Base-by-base conservation (phyloP, 495 filamentous ascomycete genomes). In the Hyaloscypha variabilis region DNA sequence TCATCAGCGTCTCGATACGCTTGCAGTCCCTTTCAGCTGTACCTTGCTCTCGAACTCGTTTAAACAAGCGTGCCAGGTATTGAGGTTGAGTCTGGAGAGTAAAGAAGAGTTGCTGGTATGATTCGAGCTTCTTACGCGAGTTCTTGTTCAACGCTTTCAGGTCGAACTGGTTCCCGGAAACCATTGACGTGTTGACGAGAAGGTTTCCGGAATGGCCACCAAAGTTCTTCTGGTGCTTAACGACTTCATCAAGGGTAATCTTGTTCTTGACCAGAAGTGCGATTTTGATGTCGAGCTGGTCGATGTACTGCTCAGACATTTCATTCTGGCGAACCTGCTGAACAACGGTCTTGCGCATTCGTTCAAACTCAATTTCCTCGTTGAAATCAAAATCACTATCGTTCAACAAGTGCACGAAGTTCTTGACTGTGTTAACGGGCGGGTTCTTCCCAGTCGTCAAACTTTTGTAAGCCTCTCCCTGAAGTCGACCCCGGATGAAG, bases 311-410 rank as follows among this genome's bases (percentile, higher is more conserved):
- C 77, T 99, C 96, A 24, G 95, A 90, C 80, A 96, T 85, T 75
- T 99, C 95, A 69, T 98, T 98, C 68, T 97, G 94, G 17, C 95
- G 89, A 11, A 98, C 94, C 74, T 97, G 93, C 72, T 97, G 94
- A 25, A 98, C 94, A 3, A 99, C 95, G 5, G 89, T 92, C 78
- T 97, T 97, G 42, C 96, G 85, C 67, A 97, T 74, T 49, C 92
- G 85, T 74, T 99, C 95, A 62, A 96, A 97, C 71, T 99, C 95
- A 49, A 99, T 87, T 72, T 99, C 95, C 75, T 97, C 93, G 73
- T 99, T 96, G 75, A 99, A 99, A 72, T 99, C 95, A 69, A 99
- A 96, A 71, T 97, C 93, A 70, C 92, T 97, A 76, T 99, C 95
- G 73, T 98, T 99, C 55, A 99, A 85, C 28, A 99, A 83, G 77